Conservation (phyloP, 2,329 filamentous ascomycete genomes). For the Fusarium concolor region DNA sequence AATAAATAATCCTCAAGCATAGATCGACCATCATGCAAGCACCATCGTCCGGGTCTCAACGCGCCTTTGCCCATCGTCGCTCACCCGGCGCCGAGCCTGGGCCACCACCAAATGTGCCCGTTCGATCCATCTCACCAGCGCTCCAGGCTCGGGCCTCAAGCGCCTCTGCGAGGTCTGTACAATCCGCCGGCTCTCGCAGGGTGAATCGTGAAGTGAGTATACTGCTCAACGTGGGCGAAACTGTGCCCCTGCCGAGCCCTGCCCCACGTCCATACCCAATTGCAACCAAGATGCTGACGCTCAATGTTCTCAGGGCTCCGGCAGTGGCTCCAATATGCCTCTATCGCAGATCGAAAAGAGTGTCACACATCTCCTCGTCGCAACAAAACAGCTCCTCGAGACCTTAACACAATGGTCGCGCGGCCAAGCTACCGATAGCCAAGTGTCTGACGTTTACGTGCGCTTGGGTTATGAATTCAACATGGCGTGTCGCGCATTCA, state of each 20-base stretch:
- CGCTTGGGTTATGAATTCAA: constrained; percentile 99
- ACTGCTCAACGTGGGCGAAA: constrained; percentile 3
- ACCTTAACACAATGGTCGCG: constrained; percentile 98
- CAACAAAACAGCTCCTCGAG: constrained; percentile 97
- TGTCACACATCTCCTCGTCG: constrained; percentile 95
- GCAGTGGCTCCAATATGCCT: constrained; percentile 74
- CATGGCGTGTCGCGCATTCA: constrained; percentile 96
- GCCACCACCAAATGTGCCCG: constrained; percentile 66
- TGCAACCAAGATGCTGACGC: constrained; percentile 43
- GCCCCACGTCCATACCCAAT: constrained; percentile 34
- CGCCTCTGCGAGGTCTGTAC: constrained; percentile 73
- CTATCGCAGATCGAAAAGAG: constrained; percentile 99
- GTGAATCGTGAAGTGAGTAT: constrained; percentile 51
- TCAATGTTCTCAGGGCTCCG: constrained; percentile 56
- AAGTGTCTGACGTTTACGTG: constrained; percentile 98
- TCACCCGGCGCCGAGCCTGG: constrained; percentile 72
- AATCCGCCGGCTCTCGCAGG: constrained; percentile 51
- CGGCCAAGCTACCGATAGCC: constrained; percentile 87
- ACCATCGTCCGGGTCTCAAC: constrained; percentile 57
- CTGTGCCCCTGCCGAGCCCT: constrained; percentile 39
- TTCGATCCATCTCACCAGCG: constrained; percentile 71
- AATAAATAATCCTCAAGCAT: constrained; percentile 10
- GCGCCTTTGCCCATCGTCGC: constrained; percentile 66
- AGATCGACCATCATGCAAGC: constrained; percentile 37
- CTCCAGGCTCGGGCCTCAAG: constrained; percentile 73